Evolutionary conservation across 2,329 filamentous ascomycete species (phyloP).

Genomic region (Alternaria rosae): DNA sequence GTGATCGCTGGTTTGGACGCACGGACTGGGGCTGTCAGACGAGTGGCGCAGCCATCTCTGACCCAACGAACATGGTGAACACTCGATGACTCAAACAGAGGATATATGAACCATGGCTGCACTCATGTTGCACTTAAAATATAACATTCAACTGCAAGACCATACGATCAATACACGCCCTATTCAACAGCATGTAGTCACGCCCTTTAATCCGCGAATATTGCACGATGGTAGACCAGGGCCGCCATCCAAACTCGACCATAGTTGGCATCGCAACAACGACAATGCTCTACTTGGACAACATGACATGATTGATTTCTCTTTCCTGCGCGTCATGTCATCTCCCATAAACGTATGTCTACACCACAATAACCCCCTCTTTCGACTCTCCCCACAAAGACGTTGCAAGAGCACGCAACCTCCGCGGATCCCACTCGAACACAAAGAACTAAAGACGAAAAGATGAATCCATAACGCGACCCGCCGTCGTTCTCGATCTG

Average conservation of each 20-base stretch:
- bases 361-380: background rate
- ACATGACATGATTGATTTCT: background rate
- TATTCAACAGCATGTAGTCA: background rate
- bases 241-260: background rate
- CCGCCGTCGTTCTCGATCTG: background rate
- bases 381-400: background rate
- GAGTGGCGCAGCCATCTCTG: background rate
- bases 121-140: background rate
- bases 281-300: background rate
- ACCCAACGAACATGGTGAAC: background rate
- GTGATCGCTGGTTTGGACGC: background rate
- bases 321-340: background rate
- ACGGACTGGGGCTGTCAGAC: constrained; percentile 5
- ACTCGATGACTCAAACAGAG: constrained; percentile 6
- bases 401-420: background rate
- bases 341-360: background rate
- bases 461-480: background rate
- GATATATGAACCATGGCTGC: background rate
- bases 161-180: background rate
- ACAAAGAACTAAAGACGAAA: background rate
- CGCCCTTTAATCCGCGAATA: background rate
- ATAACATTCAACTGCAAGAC: background rate
- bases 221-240: background rate
- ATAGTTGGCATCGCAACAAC: background rate
- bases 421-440: background rate